Conservation (phyloP, 202 grass and related monocot genomes). For the Elaeis oleifera region DNA sequence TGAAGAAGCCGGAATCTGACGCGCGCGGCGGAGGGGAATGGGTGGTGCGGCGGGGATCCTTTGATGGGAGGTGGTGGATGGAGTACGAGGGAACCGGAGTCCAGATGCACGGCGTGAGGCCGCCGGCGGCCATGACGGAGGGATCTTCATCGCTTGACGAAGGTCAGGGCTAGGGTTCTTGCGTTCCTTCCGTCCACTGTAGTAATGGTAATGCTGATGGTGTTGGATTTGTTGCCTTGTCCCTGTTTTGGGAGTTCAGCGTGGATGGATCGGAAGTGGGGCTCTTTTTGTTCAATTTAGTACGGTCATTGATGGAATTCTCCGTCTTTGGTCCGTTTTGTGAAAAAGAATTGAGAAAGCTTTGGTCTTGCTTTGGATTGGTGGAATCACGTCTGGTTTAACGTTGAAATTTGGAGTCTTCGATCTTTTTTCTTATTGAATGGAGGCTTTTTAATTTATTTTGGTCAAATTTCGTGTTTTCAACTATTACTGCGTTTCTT, state of each 20-base stretch:
- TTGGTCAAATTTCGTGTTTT: not conserved
- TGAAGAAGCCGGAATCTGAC: constrained; percentile 4
- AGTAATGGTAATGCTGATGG: constrained; percentile 41
- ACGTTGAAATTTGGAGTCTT: not conserved
- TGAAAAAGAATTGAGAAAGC: no score
- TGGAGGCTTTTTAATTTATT: not conserved
- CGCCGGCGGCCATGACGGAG: constrained; percentile 14
- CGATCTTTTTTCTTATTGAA: not conserved
- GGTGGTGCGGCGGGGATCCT: constrained; percentile 19
- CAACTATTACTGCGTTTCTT: no score
- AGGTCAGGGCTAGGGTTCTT: constrained; percentile 35
- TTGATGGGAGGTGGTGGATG: constrained; percentile 30
- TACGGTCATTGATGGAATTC: not conserved
- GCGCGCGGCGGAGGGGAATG: constrained; percentile 18
- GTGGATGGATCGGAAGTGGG: constrained; percentile 4
- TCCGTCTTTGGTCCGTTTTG: no score
- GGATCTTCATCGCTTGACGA: constrained; percentile 37
- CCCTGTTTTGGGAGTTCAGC: constrained; percentile 4
- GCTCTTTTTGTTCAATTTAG: constrained; percentile 1
- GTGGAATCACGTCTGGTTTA: not conserved
- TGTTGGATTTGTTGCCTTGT: constrained; percentile 3
- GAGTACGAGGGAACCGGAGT: constrained; percentile 25
- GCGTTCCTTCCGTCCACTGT: not conserved
- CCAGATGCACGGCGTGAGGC: constrained; percentile 25
- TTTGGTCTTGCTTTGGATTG: not conserved